A percentile compares a stretch with the other conserved stretches of the same genome.
Evolutionary conservation across 345 rosid species (phyloP).

Genomic region (Citrus reticulata): DNA sequence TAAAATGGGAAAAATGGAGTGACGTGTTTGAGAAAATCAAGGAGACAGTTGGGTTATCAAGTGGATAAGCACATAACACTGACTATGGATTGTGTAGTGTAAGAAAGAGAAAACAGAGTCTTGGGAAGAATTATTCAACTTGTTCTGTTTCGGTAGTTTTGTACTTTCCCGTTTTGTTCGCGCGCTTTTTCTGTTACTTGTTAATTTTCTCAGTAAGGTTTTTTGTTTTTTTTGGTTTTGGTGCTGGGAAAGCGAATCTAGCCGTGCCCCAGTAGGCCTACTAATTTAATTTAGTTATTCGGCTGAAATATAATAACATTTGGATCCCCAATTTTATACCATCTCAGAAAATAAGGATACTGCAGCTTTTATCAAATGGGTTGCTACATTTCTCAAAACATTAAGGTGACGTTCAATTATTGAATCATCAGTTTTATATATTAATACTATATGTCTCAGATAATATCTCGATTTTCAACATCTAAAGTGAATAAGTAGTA

Average conservation of each 20-base stretch:
- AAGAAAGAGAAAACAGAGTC: not conserved
- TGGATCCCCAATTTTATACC: not conserved
- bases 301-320: not conserved
- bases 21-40: constrained; percentile 32
- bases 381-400: too few relatives aligned
- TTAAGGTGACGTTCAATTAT: not conserved
- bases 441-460: too few relatives aligned
- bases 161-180: not conserved
- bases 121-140: not conserved
- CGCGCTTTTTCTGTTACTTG: constrained; percentile 3
- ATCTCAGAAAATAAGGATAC: not conserved
- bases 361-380: not conserved
- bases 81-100: too few relatives aligned
- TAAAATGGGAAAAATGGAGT: not conserved
- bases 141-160: not conserved
- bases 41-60: constrained; percentile 19
- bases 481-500: too few relatives aligned
- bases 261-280: not conserved
- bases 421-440: not conserved
- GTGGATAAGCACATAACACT: constrained; percentile 32
- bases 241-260: not conserved
- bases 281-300: too few relatives aligned
- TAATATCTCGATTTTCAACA: not conserved
- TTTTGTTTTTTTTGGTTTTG: not conserved
- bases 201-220: not conserved